phyloP scores from a whole-genome alignment of 768 basidiomycete genomes.

The Roridomyces roridus region DNA sequence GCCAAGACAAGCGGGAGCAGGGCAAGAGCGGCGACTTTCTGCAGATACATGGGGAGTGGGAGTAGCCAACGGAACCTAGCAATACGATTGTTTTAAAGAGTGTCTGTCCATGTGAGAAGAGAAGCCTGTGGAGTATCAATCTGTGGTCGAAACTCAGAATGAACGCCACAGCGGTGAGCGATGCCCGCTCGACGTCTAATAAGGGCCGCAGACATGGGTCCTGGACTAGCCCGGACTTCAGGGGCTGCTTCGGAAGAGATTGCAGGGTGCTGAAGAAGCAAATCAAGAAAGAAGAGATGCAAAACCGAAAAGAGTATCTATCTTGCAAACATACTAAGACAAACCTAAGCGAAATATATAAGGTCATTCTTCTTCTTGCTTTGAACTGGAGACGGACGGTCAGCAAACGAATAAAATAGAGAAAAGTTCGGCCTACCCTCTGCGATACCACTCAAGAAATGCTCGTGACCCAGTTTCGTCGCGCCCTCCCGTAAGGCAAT shows the following conservation, averaged over 20 bases:
- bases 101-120: not conserved
- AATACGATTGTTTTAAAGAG: not conserved
- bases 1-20: constrained; percentile 9
- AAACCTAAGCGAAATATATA: constrained; percentile 85
- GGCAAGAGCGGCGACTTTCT: constrained; percentile 15
- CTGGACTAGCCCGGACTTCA: no score
- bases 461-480: constrained; percentile 87
- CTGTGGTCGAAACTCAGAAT: no score
- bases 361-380: constrained; percentile 99
- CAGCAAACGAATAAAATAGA: constrained; percentile 5
- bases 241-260: no score
- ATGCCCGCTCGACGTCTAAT: no score
- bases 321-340: constrained; percentile 8
- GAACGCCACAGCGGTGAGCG: no score
- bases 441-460: constrained; percentile 92
- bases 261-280: no score
- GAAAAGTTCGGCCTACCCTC: constrained; percentile 60
- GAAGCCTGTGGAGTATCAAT: no score
- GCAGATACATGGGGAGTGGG: constrained; percentile 11
- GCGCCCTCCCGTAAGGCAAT: constrained; percentile 95
- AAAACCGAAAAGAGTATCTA: not conserved
- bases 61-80: not conserved
- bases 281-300: not conserved
- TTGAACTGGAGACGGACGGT: constrained; percentile 68
- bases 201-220: no score